phyloP scores from a whole-genome alignment of 768 basidiomycete species.

The Udeniomyces megalosporus region DNA sequence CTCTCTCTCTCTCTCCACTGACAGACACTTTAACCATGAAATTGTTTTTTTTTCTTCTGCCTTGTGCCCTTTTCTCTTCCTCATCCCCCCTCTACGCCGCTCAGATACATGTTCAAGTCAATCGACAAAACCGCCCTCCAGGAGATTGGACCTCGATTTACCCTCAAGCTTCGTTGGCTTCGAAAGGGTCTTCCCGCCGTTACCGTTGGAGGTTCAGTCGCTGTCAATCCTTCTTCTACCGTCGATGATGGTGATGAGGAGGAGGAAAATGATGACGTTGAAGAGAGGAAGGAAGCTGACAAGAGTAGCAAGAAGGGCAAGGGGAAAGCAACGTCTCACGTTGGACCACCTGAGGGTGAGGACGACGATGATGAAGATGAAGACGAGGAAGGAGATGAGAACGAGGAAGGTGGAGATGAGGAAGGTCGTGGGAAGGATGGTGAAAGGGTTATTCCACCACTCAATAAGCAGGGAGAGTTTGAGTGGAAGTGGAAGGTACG shows the following conservation, averaged over 20 bases:
- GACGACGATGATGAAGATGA: constrained; percentile 28
- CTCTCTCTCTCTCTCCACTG: neutral
- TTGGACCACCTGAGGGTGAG: constrained; percentile 23
- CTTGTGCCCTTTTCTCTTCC: neutral
- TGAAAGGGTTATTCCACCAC: constrained; percentile 21
- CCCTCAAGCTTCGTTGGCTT: constrained; percentile 77
- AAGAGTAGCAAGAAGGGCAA: constrained; percentile 24
- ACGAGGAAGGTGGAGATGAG: constrained; percentile 22
- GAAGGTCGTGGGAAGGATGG: constrained; percentile 23
- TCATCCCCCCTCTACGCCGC: neutral
- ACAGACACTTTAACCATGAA: too few species aligned
- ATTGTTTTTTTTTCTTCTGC: neutral
- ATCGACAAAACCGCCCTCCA: constrained; percentile 81
- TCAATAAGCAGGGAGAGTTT: constrained; percentile 54
- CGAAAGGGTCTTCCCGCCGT: constrained; percentile 78
- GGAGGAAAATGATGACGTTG: constrained; percentile 20
- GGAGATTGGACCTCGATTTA: constrained; percentile 95
- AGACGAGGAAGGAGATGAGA: constrained; percentile 27
- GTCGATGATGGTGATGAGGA: constrained; percentile 36
- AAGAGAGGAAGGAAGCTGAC: constrained; percentile 22
- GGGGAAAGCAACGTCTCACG: constrained; percentile 23
- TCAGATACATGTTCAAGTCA: constrained; percentile 78
- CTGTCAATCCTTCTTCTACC: constrained; percentile 44
- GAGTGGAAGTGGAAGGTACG: constrained; percentile 83
- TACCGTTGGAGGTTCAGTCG: constrained; percentile 35